A percentile compares a stretch with the other conserved stretches of the same genome.
Conservation (phyloP, 1,139 yeast species). For the Yamadazyma buinensis region DNA sequence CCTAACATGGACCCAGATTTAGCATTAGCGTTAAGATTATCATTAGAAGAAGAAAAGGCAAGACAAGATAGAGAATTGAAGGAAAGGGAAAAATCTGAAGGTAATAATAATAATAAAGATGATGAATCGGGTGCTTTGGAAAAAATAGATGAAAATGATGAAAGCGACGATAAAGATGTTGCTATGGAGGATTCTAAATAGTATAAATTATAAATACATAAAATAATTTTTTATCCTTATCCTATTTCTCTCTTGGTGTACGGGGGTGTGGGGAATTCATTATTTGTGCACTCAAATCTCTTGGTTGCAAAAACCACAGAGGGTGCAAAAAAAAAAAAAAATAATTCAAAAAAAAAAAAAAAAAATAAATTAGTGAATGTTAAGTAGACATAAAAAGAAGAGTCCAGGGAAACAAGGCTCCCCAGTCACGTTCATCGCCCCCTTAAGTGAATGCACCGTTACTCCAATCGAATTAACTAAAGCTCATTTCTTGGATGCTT, state of each 20-base stretch:
- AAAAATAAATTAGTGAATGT: no score
- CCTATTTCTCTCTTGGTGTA: no score
- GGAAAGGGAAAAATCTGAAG: conserved; percentile 20
- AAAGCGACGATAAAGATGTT: conserved; percentile 15
- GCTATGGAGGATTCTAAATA: conserved; percentile 17
- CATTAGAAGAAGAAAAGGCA: conserved; percentile 77
- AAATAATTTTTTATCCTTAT: conserved; percentile 7
- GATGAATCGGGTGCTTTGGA: conserved; percentile 22
- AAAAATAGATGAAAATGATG: conserved; percentile 25
- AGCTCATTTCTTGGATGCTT: conserved; percentile 59
- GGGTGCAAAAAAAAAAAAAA: background rate
- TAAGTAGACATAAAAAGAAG: conserved; percentile 4
- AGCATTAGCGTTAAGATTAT: conserved; percentile 86
- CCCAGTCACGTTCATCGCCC: conserved; percentile 16
- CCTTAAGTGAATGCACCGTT: conserved; percentile 19
- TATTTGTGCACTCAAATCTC: no score
- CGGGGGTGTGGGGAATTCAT: no score
- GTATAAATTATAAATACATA: background rate
- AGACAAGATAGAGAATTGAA: conserved; percentile 64
- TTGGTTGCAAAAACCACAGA: background rate
- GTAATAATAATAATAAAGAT: conserved; percentile 31
- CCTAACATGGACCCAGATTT: conserved; percentile 96
- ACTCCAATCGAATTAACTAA: conserved; percentile 42
- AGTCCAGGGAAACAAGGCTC: background rate
- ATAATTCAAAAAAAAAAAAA: background rate